Conservation (phyloP, 345 rosid species). For the Populus euphratica region DNA sequence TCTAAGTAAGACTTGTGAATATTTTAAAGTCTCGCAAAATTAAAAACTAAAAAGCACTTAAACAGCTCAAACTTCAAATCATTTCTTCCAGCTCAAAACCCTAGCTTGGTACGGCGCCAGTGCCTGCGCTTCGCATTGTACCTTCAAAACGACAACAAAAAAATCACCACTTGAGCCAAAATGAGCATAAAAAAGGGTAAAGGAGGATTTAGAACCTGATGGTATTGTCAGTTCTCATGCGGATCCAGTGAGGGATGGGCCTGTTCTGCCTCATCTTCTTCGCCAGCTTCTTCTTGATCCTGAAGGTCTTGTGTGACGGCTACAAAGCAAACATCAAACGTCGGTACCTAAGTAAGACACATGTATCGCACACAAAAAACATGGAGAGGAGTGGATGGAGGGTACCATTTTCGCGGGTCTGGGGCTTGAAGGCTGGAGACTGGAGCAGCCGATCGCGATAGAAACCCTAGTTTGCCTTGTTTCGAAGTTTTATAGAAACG, state of each 20-base stretch:
- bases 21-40: background rate
- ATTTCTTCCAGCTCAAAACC: constrained; percentile 38
- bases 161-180: background rate
- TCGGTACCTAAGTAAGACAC: background rate
- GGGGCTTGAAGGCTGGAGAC: background rate
- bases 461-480: constrained; percentile 7
- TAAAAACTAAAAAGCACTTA: background rate
- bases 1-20: background rate
- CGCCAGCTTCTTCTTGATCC: constrained; percentile 29
- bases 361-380: background rate
- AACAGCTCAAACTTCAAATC: background rate
- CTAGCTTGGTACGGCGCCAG: constrained; percentile 71
- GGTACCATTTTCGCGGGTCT: constrained; percentile 15
- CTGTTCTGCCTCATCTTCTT: constrained; percentile 34
- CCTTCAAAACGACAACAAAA: constrained; percentile 19
- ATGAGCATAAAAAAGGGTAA: background rate
- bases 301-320: constrained; percentile 28
- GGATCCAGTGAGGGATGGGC: constrained; percentile 30
- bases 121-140: constrained; percentile 68
- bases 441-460: background rate
- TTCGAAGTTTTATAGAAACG: background rate
- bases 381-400: background rate
- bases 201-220: constrained; percentile 12
- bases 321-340: background rate
- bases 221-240: constrained; percentile 28